Evolutionary conservation across 192 early-diverging fungal species (phyloP), one percentile per base, ranked within the genome.

Genomic region (Bifiguratus adelaidae): DNA sequence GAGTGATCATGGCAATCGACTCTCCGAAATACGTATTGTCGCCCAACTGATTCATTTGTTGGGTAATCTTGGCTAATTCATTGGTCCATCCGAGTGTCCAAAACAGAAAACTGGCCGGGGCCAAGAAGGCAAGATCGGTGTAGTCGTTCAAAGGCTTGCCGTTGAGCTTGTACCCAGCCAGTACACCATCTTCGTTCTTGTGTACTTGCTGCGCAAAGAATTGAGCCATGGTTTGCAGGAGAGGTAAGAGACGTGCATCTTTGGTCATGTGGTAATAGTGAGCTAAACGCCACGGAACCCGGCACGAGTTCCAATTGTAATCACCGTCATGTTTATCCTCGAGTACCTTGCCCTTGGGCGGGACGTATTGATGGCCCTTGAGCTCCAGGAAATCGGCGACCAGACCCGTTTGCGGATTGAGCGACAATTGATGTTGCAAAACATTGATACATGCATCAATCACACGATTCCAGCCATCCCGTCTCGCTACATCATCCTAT

Each of bases 261-360:
- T 46, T 35, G 1, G 72, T 71, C 30, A 68, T 47, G 11, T 70
- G 56, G 32, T 75, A 71, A 33, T 68, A 75, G 34, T 65, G 54
- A 3, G 65, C 69, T 1, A 75, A 47, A 9, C 68, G 62, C 72
- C 72, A 75, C 46, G 72, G 72, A 7, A 75, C 72, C 47, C 72
- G 68, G 24, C 72, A 75, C 7, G 68, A 70, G 41, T 75, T 75
- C 72, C 72, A 75, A 41, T 75, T 75, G 33, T 58, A 75, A 35
- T 70, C 62, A 35, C 55, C 34, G 32, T 60, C 55, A 52, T 68
- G 61, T 37, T 68, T 60, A 44, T 70, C 67, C 47, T 70, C 72
- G 9, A 75, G 46, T 24, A 75, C 58, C 37, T 75, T 47, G 6
- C 61, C 48, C 3, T 26, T n/a, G 3, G 63, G 50, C 6, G 68